phyloP scores from a whole-genome alignment of 2,329 filamentous ascomycete genomes.

The Penicillium italicum region DNA sequence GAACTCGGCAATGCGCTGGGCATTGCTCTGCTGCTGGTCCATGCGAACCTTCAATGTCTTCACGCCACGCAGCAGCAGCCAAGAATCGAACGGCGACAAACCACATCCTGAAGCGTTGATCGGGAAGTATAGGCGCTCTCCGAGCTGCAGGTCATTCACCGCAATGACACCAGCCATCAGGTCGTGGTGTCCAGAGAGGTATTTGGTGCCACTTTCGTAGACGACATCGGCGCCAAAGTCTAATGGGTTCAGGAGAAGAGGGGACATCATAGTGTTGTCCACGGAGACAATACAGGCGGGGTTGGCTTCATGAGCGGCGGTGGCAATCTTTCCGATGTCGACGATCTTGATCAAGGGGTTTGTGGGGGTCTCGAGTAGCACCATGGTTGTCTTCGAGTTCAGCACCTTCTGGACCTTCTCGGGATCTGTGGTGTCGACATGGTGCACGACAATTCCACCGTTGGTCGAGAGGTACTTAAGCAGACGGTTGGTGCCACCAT shows the following conservation, averaged over 20 bases:
- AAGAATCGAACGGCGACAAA: constrained; percentile 90
- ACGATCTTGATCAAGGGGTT: constrained; percentile 98
- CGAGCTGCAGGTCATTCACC: constrained; percentile 75
- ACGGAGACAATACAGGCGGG: constrained; percentile 79
- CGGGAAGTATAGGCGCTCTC: constrained; percentile 89
- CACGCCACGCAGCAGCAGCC: constrained; percentile 89
- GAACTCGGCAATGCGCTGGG: constrained; percentile 85
- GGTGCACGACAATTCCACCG: constrained; percentile 87
- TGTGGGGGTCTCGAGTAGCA: constrained; percentile 91
- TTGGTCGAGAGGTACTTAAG: constrained; percentile 88
- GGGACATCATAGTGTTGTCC: constrained; percentile 98
- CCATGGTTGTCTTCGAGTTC: constrained; percentile 83
- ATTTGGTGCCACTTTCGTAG: constrained; percentile 97
- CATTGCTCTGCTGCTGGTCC: constrained; percentile 96
- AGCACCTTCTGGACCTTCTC: constrained; percentile 67
- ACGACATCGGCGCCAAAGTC: constrained; percentile 93
- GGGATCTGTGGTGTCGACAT: constrained; percentile 86
- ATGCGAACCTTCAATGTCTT: constrained; percentile 97
- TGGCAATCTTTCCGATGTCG: constrained; percentile 78
- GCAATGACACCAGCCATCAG: constrained; percentile 98
- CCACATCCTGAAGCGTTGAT: constrained; percentile 97
- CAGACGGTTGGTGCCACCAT: constrained; percentile 90
- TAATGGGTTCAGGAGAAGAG: constrained; percentile 87
- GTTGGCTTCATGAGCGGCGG: constrained; percentile 72
- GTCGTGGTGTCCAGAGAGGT: constrained; percentile 95